Base-by-base conservation (phyloP, 257 asterid species). In the Solanum habrochaites region DNA sequence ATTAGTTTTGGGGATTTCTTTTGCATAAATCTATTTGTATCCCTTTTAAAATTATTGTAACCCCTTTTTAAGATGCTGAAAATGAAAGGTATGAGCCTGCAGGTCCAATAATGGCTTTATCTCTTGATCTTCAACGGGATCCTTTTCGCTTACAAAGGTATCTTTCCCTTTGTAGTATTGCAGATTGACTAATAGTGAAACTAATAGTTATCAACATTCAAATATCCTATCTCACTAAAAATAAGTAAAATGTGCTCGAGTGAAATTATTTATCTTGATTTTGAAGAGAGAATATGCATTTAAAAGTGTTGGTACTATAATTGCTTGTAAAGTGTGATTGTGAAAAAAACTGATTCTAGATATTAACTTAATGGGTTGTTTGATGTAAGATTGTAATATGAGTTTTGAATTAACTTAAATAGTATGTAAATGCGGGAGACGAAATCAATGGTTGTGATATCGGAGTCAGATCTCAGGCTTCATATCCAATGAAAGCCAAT, bases 111-210 rank as follows among this genome's bases (percentile, higher is more conserved):
- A 95, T 95, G 74, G 93, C 94, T 40, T 69, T 96, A 90, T 98
- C 98, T 60, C 95, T 95, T 3, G 62, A 88, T 14, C 91, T 93
- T 85, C 91, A 94, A 84, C 98, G 90, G 91, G 98, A 95, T 93
- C 98, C 98, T 87, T 95, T 98, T 62, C 94, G 94, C 35, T 88
- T 97, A 86, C 92, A 98, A 92, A 97, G 98, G 98, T 93, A 80
- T 67, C 93, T 81, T 81, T 35, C 82, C 60, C 62, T 60, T 82
- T 58, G 64, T 27, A 56, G 7, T 71, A 43, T 32, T 40, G 60
- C 2, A 12, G 58, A 71, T 62, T 73, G 67, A 40, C 6, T 42
- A 71, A 21, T 31, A 42, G 14, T 31, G 42, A 6, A 49, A 18
- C 23, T 47, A 75, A 15, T 43, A 77, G 40, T 77, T 75, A 43